Evolutionary conservation across 1,139 yeast genomes (phyloP).

Genomic region (Blastobotrys apis): DNA sequence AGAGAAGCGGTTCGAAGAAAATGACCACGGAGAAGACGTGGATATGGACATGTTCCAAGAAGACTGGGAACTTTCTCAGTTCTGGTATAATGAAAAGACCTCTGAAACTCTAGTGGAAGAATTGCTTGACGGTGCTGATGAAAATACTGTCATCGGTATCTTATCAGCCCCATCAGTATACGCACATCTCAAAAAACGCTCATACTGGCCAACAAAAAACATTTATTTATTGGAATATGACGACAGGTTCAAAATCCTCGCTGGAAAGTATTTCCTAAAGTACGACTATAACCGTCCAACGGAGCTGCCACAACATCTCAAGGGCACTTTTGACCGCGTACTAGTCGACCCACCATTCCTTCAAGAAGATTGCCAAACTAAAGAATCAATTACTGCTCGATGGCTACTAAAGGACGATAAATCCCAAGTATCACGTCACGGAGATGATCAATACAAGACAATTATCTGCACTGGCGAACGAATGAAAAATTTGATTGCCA

Average conservation of each 20-base stretch:
- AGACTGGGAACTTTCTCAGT: conserved; percentile 92
- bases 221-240: conserved; percentile 75
- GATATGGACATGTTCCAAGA: conserved; percentile 71
- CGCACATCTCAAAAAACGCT: conserved; percentile 62
- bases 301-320: conserved; percentile 53
- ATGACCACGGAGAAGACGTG: conserved; percentile 21
- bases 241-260: conserved; percentile 65
- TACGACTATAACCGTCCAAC: conserved; percentile 75
- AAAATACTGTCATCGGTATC: conserved; percentile 63
- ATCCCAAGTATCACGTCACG: conserved; percentile 26
- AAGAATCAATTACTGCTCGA: conserved; percentile 60
- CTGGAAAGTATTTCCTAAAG: conserved; percentile 61
- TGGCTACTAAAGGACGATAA: conserved; percentile 43
- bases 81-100: conserved; percentile 68
- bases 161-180: conserved; percentile 91
- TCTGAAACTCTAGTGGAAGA: conserved; percentile 65
- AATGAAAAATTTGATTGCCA: conserved; percentile 58
- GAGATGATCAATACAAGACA: conserved; percentile 47
- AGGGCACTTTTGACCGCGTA: conserved; percentile 65
- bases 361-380: conserved; percentile 74
- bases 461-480: conserved; percentile 86
- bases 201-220: conserved; percentile 40
- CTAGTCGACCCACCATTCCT: conserved; percentile 87
- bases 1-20: conserved; percentile 43
- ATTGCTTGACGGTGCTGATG: conserved; percentile 65